Evolutionary conservation across 192 early-diverging fungal genomes (phyloP).

Genomic region (Podila epigama): DNA sequence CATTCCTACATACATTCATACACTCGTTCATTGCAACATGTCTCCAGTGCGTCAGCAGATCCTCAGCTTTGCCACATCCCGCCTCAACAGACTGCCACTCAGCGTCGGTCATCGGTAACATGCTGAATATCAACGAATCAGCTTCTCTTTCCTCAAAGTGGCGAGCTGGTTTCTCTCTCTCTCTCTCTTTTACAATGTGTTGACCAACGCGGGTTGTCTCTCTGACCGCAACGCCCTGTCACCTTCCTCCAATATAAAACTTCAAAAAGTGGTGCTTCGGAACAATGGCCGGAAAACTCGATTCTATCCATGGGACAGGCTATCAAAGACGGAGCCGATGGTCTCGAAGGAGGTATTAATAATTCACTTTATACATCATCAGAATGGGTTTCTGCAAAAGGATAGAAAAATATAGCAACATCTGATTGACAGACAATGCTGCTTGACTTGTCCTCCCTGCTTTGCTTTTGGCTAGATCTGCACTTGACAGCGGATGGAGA

Average conservation of each 20-base stretch:
- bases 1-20: background rate
- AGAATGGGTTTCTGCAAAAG: background rate
- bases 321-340: conserved; percentile 56
- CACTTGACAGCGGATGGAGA: conserved; percentile 60
- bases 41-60: conserved; percentile 14
- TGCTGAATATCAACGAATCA: background rate
- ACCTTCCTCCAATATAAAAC: too few species aligned
- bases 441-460: background rate
- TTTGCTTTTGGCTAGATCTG: conserved; percentile 45
- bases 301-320: conserved; percentile 60
- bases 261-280: conserved; percentile 57
- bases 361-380: background rate
- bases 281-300: conserved; percentile 62
- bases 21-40: conserved; percentile 3
- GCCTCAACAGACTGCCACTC: conserved; percentile 28
- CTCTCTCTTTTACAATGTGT: background rate
- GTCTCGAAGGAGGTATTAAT: conserved; percentile 55
- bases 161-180: background rate
- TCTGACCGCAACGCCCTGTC: background rate
- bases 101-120: conserved; percentile 40
- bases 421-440: background rate
- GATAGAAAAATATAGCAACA: background rate
- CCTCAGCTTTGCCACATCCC: conserved; percentile 25
- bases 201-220: background rate
- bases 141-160: background rate